Conservation (phyloP, 2,329 filamentous ascomycete genomes). For the Hymenoscyphus albidus region DNA sequence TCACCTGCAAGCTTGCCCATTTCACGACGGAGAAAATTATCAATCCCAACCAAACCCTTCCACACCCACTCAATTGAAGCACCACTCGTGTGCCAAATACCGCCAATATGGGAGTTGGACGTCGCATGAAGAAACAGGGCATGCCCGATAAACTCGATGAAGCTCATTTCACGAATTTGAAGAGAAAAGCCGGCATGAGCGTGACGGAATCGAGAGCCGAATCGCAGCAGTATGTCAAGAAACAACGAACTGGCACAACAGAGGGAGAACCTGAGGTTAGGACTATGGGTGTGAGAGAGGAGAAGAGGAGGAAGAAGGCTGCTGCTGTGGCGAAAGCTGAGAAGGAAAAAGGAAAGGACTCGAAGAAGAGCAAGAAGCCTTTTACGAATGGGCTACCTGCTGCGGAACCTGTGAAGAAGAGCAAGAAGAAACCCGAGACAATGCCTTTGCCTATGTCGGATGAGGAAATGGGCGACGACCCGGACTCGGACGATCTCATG, state of each 20-base stretch:
- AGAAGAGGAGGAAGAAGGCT: conserved; percentile 46
- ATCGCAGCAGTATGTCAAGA: conserved; percentile 45
- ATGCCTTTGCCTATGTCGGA: conserved; percentile 42
- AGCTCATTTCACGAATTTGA: conserved; percentile 69
- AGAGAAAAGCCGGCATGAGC: conserved; percentile 76
- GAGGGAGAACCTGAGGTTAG: conserved; percentile 34
- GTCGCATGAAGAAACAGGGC: conserved; percentile 95
- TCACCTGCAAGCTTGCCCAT: background rate
- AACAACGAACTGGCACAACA: conserved; percentile 55
- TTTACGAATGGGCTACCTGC: conserved; percentile 37
- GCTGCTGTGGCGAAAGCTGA: conserved; percentile 36
- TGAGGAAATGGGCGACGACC: conserved; percentile 38
- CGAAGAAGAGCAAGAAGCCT: conserved; percentile 34
- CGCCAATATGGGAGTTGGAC: conserved; percentile 75
- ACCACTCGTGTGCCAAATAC: background rate
- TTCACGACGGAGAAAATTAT: background rate
- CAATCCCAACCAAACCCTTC: conserved; percentile 4
- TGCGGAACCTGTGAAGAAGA: conserved; percentile 33
- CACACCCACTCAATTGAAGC: background rate
- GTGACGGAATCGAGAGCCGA: conserved; percentile 54
- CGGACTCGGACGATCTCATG: conserved; percentile 46
- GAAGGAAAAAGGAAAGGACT: conserved; percentile 35
- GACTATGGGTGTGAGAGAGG: conserved; percentile 39
- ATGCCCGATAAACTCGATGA: conserved; percentile 79
- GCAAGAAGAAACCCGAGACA: conserved; percentile 38